phyloP scores from a whole-genome alignment of 2,329 filamentous ascomycete species.

The Colletotrichum theobromicola region DNA sequence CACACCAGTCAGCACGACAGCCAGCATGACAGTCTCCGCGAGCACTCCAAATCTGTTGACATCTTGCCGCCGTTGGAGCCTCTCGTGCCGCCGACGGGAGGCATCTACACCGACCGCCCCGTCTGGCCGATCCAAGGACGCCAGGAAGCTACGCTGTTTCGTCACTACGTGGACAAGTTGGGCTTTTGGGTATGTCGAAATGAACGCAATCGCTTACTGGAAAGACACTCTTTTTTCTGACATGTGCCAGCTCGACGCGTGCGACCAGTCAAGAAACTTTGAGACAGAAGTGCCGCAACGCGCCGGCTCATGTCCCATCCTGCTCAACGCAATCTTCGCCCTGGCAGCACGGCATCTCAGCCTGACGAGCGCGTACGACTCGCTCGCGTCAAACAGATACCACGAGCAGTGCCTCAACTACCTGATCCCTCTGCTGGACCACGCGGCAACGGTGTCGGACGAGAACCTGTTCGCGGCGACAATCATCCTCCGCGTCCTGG shows the following conservation, averaged over 20 bases:
- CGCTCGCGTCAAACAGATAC: conserved; percentile 55
- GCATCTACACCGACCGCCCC: conserved; percentile 22
- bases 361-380: conserved; percentile 51
- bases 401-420: conserved; percentile 58
- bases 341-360: conserved; percentile 60
- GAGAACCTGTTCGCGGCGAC: conserved; percentile 61
- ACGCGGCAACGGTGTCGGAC: conserved; percentile 43
- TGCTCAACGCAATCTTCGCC: conserved; percentile 63
- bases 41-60: background rate
- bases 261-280: conserved; percentile 51
- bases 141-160: conserved; percentile 37
- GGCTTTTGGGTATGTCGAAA: conserved; percentile 36
- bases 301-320: conserved; percentile 53
- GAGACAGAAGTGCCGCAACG: conserved; percentile 57
- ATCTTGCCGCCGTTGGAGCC: conserved; percentile 7
- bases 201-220: background rate
- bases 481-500: conserved; percentile 61
- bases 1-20: background rate
- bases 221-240: background rate
- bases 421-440: conserved; percentile 51
- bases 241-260: conserved; percentile 43
- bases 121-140: conserved; percentile 33
- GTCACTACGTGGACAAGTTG: conserved; percentile 39
- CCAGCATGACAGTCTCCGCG: background rate
- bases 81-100: conserved; percentile 20